These are phyloP conservation scores for Allantophomopsis cytisporea DNA, from an alignment of 2,329 filamentous ascomycete species.

Conservation along the genomic window DNA sequence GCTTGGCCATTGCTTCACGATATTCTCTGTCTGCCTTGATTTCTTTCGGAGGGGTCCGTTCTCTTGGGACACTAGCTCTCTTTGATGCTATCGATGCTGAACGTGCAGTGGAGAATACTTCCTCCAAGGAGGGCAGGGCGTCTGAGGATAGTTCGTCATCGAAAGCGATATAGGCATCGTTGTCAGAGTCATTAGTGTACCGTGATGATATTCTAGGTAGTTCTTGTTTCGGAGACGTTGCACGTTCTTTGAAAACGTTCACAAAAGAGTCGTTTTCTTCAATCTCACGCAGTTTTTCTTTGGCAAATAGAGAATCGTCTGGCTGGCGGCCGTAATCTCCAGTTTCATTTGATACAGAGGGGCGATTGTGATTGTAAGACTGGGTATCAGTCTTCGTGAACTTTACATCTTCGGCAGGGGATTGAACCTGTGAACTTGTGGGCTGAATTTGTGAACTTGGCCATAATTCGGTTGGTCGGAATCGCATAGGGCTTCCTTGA, in stretches of 20 bases:
- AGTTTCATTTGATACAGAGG: too few relatives aligned
- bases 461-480: too few relatives aligned
- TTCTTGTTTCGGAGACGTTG: background rate
- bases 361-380: too few relatives aligned
- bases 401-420: too few relatives aligned
- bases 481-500: slow-evolving; percentile 1
- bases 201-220: background rate
- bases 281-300: slow-evolving; percentile 7
- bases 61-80: slow-evolving; percentile 6
- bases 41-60: slow-evolving; percentile 2
- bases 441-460: background rate
- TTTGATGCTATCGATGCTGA: slow-evolving; percentile 17
- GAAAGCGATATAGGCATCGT: background rate
- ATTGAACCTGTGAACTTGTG: background rate
- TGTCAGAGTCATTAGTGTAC: background rate
- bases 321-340: slow-evolving; percentile 16
- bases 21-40: slow-evolving; percentile 22
- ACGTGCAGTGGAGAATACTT: slow-evolving; percentile 3
- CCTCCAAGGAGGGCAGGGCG: background rate
- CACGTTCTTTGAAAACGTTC: background rate
- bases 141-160: background rate
- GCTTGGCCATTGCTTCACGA: slow-evolving; percentile 27
- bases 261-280: slow-evolving; percentile 2
- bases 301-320: slow-evolving; percentile 27
- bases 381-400: too few relatives aligned